Conservation (phyloP, 1,284 basidiomycete species). For the Fomitopsis betulina region DNA sequence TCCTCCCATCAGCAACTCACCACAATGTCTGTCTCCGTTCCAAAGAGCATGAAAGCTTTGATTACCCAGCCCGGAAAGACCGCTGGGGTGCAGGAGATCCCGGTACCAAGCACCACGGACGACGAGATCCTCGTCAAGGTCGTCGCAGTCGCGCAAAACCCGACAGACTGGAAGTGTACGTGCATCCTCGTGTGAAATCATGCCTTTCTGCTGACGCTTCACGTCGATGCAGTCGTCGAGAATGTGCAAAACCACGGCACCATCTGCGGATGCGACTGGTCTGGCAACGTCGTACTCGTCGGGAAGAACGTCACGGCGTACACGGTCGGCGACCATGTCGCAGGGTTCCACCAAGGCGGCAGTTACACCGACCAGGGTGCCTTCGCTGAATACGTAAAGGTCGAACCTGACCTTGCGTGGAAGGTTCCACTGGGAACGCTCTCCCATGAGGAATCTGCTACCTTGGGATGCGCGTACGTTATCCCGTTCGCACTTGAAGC, state of each 20-base stretch:
- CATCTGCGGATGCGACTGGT: conserved; percentile 19
- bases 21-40: neutral
- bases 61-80: conserved; percentile 4
- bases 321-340: conserved; percentile 20
- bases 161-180: conserved; percentile 11
- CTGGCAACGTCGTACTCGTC: conserved; percentile 17
- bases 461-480: conserved; percentile 28
- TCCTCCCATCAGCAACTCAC: neutral
- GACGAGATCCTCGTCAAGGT: conserved; percentile 8
- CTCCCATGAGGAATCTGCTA: conserved; percentile 32
- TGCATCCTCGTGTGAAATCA: neutral
- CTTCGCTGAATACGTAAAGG: conserved; percentile 36
- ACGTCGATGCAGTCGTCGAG: neutral
- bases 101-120: conserved; percentile 7
- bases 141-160: conserved; percentile 10
- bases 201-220: neutral
- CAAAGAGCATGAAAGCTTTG: conserved; percentile 4
- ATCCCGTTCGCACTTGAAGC: neutral
- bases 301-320: conserved; percentile 16
- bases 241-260: conserved; percentile 6
- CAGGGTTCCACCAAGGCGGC: conserved; percentile 18
- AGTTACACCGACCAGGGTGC: conserved; percentile 24
- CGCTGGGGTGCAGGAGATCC: conserved; percentile 4
- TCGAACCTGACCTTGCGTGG: conserved; percentile 27
- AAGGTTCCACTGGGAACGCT: conserved; percentile 25